Evolutionary conservation across 441 rosid species (phyloP), one percentile per base, ranked within the genome.

Genomic region (Geranium incanum): DNA sequence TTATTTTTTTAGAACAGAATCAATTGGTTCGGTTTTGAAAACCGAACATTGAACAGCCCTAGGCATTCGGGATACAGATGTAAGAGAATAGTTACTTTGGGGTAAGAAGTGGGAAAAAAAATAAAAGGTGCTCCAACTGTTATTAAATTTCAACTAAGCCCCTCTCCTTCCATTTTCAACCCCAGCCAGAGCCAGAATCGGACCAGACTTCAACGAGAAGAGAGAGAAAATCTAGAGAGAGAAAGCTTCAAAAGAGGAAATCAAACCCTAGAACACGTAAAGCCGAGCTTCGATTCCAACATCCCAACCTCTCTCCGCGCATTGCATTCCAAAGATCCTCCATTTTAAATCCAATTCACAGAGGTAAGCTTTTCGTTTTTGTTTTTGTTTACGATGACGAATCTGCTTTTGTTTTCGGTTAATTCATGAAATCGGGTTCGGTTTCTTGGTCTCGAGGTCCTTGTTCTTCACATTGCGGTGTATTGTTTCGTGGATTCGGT

Each of bases 271-370:
- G 33, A 37, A 28, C 38, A 67, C 60, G 28, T 66, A 60, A 41
- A 68, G 19, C 33, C 37, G 13, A 5, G 66, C 63, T 74, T 39
- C 65, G 75, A 64, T 74, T 74, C 70, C 43, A 33, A 39, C 39
- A 18, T 38, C 57, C 69, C 68, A 67, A 23, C 13, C 50, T 55
- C 15, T 39, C 39, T 64, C 70, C 39, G 36, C 55, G 60, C 76
- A 71, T 79, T 79, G 72, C 77, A 72, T 83, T 81, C 74, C 78
- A 62, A 8, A 79, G 86, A 85, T 86, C 90, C 78, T 70, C 73
- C 63, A 78, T 76, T 76, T 70, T 71, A 78, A 80, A 72, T 68
- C 72, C 19, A 5, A 19, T 15, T 28, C 64, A 16, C 64, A 59
- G 33, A 59, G 65, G 74, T 75, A 68, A 69, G 82, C 70, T 70